Base-by-base conservation (phyloP, 2,329 filamentous ascomycete species). In the Phialophora tarda region DNA sequence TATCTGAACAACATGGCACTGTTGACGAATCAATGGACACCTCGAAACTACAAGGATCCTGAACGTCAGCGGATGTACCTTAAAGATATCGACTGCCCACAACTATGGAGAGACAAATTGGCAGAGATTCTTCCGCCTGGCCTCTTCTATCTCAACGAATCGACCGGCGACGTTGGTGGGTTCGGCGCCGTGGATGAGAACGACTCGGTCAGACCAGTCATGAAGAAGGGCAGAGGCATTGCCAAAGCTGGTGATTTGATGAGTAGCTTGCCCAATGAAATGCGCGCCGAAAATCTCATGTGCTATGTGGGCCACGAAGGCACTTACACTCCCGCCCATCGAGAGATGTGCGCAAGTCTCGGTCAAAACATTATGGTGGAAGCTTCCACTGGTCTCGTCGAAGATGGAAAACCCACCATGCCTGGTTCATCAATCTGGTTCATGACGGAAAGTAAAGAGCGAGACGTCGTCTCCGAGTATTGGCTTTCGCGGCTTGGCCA, bases 361-460 rank as follows among this genome's bases (percentile, higher is more conserved):
- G 94, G 95, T 0, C 95, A 99, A 72, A 99, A 99, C 75, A 94
- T 99, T 73, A 98, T 99, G 95, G 93, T 99, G 1, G 92, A 97
- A 71, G 88, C 93, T 1, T 98, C 94, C 0, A 79, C 78, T 53
- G 82, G 82, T 0, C 82, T 87, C 2, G 82, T 86, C 21, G 86
- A 89, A 62, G 83, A 90, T 59, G 91, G 90, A 4, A 91, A 95
- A 75, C 79, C 79, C 0, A 87, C 87, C 53, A 91, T 88, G 69
- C 86, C 90, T 1, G 95, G 95, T 1, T 96, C 91, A 62, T 97
- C 95, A 0, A 87, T 99, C 44, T 99, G 95, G 95, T 97, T 98
- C 76, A 98, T 99, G 95, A 98, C 95, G 0, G 93, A 97, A 77
- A 93, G 89, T 41, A 96, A 95, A 73, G 95, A 99, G 74, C 89